Base-by-base conservation (phyloP, 2,329 filamentous ascomycete genomes). In the Coniosporium uncinatum region DNA sequence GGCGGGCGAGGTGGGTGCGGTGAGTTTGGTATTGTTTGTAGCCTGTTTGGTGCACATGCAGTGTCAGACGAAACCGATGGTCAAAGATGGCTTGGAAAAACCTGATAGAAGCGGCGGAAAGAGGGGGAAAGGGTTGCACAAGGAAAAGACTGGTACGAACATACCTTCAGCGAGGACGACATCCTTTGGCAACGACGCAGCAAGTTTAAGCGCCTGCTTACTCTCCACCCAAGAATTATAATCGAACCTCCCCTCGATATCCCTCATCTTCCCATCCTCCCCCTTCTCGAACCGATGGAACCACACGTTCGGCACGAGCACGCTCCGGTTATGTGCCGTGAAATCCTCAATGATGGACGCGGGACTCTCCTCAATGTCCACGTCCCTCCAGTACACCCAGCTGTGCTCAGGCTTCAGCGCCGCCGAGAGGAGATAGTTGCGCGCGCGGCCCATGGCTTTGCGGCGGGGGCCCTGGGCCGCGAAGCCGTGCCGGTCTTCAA, bases 201-300 rank as follows among this genome's bases (percentile, higher is more conserved):
- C 74, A 41, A 97, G 75, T 55, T 82, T 85, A 44, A 84, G 78
- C 37, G 78, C 89, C 63, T 91, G 85, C 39, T 90, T 83, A 8
- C 91, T 91, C 68, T 98, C 93, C 53, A 95, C 79, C 93, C 93
- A 98, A 2, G 93, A 97, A 67, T 98, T 98, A 71, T 98, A 98
- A 62, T 98, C 93, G 59, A 97, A 98, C 76, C 88, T 82, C 49
- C 93, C 93, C 69, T 98, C 93, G 52, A 97, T 91, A 59, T 98
- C 91, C 39, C 62, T 56, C 56, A 57, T 58, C 44, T 63, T 62
- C 36, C 75, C 73, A 20, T 81, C 79, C 51, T 91, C 78, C 49
- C 77, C 72, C 58, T 81, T 70, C 18, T 36, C 34, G 54, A 95
- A 95, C 37, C 90, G 79, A 61, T 97, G 91, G 67, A 96, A 97